These are phyloP conservation scores for Colletotrichum tropicale DNA, from an alignment of 2,329 filamentous ascomycete genomes.

Conservation along the genomic window DNA sequence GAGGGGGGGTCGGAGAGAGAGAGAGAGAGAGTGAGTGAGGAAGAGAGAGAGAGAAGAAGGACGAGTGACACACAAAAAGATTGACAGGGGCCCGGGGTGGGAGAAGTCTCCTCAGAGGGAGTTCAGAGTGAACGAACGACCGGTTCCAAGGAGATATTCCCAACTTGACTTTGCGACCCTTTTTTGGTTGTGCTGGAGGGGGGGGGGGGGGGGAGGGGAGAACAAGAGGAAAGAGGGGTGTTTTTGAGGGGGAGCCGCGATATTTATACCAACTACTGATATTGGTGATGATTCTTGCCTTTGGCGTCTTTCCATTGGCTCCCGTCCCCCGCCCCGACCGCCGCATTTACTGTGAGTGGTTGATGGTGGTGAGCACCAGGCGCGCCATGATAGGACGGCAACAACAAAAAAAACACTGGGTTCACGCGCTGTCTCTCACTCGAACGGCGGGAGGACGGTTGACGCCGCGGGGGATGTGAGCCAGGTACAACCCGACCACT, in stretches of 20 bases:
- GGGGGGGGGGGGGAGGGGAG: constrained; percentile 51
- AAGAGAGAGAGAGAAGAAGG: constrained; percentile 32
- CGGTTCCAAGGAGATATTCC: constrained; percentile 51
- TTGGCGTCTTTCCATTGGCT: constrained; percentile 7
- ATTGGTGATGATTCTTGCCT: constrained; percentile 16
- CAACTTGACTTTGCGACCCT: constrained; percentile 63
- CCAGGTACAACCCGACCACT: background rate
- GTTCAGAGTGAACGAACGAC: constrained; percentile 48
- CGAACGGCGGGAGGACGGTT: background rate
- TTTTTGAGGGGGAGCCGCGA: constrained; percentile 30
- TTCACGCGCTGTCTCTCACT: background rate
- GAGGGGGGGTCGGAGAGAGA: constrained; percentile 34
- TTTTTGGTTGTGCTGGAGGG: constrained; percentile 55
- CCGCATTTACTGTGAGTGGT: background rate
- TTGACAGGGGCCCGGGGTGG: constrained; percentile 60
- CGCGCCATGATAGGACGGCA: constrained; percentile 5
- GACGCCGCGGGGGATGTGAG: background rate
- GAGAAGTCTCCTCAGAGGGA: constrained; percentile 43
- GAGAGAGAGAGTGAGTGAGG: constrained; percentile 32
- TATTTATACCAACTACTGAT: constrained; percentile 34
- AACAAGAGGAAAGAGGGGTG: constrained; percentile 36
- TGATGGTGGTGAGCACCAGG: background rate
- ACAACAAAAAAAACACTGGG: background rate
- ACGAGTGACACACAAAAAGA: constrained; percentile 46
- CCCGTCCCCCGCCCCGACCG: constrained; percentile 5